Base-by-base conservation (phyloP, 2,329 filamentous ascomycete species). In the Falciphora oryzae region DNA sequence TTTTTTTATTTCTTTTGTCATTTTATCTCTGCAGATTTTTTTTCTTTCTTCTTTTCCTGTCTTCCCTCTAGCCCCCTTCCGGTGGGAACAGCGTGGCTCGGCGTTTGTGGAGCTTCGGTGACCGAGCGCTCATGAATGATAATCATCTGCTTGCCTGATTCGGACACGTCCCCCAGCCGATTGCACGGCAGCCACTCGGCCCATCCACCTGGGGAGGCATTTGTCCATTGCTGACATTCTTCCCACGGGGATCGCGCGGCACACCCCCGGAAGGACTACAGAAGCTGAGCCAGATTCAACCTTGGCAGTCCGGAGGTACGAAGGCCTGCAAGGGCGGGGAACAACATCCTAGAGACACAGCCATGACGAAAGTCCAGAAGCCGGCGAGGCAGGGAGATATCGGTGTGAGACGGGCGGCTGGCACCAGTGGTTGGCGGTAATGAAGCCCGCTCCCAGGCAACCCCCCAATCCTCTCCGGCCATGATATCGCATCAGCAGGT, bases 71-170 rank as follows among this genome's bases (percentile, higher is more conserved):
- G 44, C 4, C 8, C 44, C 22, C 22, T 71, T 68, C 70, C 71
- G 70, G 68, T 69, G 68, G 67, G 65, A 69, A 69, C 70, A 70
- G 68, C 69, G 68, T 64, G 65, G 75, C 74, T 77, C 76, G 77
- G 76, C 67, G 69, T 59, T 71, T 73, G 70, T 70, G 71, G 69
- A 68, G 67, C 69, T 71, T 80, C 79, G 79, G 79, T 77, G 70
- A 78, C 79, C 78, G 78, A 80, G 78, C 72, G 67, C 70, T 73
- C 71, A 72, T 75, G 72, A 71, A 67, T 68, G 71, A 75, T 74
- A 71, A 72, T 72, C 73, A 72, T 71, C 68, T 73, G 69, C 70
- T 73, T 76, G 71, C 76, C 74, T 71, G 67, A 75, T 75, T 73
- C 68, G 74, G 74, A 53, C 61, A 58, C 66, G 59, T 53, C 57